Percentiles rank a stretch among this genome's conserved stretches.
phyloP scores from a whole-genome alignment of 371 early-diverging fungal species.

The Mortierella sp. region DNA sequence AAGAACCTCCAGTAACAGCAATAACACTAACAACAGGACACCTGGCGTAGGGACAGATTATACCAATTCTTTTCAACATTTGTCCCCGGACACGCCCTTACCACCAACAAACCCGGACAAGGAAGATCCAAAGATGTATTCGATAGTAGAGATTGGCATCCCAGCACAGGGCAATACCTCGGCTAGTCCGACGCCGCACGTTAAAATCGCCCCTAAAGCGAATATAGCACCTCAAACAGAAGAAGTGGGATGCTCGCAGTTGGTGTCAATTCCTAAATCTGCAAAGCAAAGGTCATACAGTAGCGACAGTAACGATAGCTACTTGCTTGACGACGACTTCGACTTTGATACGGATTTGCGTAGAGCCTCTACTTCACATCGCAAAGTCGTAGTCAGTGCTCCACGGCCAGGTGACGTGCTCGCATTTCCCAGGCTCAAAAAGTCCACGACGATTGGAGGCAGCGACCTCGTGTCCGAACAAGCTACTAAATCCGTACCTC shows the following conservation, averaged over 20 bases:
- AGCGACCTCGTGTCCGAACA: neutral
- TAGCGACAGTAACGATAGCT: neutral
- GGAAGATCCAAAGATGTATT: neutral
- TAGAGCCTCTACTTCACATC: neutral
- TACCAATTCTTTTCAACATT: neutral
- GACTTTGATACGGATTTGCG: neutral
- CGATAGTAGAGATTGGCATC: neutral
- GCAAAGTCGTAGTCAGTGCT: neutral
- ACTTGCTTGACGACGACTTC: neutral
- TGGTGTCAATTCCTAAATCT: neutral
- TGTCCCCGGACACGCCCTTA: neutral
- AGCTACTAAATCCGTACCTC: neutral
- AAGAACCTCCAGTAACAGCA: neutral
- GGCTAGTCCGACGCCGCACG: neutral
- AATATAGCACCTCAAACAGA: neutral
- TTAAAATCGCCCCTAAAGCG: neutral
- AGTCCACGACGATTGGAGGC: slow-evolving; percentile 41
- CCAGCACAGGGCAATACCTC: neutral
- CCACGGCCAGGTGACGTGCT: slow-evolving; percentile 25
- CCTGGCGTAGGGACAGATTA: neutral
- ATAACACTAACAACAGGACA: neutral
- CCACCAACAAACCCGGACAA: neutral
- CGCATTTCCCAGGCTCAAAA: slow-evolving; percentile 9
- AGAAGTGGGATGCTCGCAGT: neutral
- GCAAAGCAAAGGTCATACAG: neutral